Evolutionary conservation across 1,139 yeast species (phyloP).

Genomic region (Yamadazyma taylorii): DNA sequence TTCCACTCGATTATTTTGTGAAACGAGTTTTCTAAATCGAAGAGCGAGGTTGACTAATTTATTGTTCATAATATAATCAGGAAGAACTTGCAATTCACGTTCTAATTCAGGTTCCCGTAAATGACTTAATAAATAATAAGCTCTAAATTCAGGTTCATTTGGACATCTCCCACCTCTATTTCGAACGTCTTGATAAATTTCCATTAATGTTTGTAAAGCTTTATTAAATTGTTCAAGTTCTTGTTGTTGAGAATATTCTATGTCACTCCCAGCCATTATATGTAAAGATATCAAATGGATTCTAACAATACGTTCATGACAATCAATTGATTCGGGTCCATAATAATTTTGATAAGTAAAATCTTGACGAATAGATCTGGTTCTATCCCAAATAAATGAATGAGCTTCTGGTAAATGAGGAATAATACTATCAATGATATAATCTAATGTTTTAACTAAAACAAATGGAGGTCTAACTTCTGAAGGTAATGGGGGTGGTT

Average conservation of each 20-base stretch:
- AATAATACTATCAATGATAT: slow-evolving; percentile 63
- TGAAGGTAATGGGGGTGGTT: slow-evolving; percentile 95
- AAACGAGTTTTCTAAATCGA: slow-evolving; percentile 60
- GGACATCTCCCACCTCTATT: slow-evolving; percentile 69
- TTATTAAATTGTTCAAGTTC: slow-evolving; percentile 94
- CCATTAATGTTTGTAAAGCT: slow-evolving; percentile 84
- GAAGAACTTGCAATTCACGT: slow-evolving; percentile 69
- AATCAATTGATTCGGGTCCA: slow-evolving; percentile 92
- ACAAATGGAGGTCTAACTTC: slow-evolving; percentile 94
- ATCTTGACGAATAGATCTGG: slow-evolving; percentile 96
- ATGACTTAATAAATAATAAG: slow-evolving; percentile 80
- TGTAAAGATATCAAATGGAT: slow-evolving; percentile 83
- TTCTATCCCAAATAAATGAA: slow-evolving; percentile 96
- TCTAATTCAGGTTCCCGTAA: slow-evolving; percentile 84
- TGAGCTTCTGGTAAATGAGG: slow-evolving; percentile 79
- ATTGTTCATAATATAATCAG: slow-evolving; percentile 54
- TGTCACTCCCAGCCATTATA: slow-evolving; percentile 77
- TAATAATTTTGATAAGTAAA: slow-evolving; percentile 93
- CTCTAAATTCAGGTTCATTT: slow-evolving; percentile 91
- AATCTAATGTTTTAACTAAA: slow-evolving; percentile 62
- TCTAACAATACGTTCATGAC: slow-evolving; percentile 89
- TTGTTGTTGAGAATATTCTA: slow-evolving; percentile 89
- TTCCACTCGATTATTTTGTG: slow-evolving; percentile 63
- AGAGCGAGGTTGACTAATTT: slow-evolving; percentile 70
- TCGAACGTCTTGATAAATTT: slow-evolving; percentile 81